Evolutionary conservation across 306 rosid species (phyloP).

Genomic region (Corylus heterophylla): DNA sequence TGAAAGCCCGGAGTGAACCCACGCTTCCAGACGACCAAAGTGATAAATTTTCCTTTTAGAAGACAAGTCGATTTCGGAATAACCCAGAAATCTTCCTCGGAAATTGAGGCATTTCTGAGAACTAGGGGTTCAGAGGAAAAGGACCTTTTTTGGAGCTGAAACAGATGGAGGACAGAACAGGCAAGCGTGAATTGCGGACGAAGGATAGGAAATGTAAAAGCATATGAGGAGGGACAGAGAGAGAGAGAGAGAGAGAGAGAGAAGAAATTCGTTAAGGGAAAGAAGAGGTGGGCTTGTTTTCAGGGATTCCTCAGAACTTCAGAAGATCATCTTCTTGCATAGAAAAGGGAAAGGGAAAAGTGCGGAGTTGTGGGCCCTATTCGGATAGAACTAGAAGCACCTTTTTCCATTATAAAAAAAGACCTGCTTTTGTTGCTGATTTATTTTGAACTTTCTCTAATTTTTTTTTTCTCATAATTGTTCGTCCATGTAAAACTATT

Average conservation of each 20-base stretch:
- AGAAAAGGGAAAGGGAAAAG: slow-evolving; percentile 36
- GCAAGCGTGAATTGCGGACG: slow-evolving; percentile 27
- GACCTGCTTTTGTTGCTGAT: slow-evolving; percentile 20
- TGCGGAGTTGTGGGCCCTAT: slow-evolving; percentile 39
- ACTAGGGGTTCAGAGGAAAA: slow-evolving; percentile 13
- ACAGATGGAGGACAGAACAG: slow-evolving; percentile 19
- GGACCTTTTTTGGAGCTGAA: slow-evolving; percentile 13
- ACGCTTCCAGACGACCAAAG: background rate
- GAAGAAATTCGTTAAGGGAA: slow-evolving; percentile 19
- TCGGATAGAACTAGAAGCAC: slow-evolving; percentile 32
- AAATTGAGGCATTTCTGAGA: background rate
- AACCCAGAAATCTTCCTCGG: background rate
- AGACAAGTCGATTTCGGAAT: background rate
- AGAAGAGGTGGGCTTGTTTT: slow-evolving; percentile 6
- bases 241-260: background rate
- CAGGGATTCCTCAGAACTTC: slow-evolving; percentile 36
- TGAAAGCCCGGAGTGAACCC: background rate
- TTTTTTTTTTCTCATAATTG: background rate
- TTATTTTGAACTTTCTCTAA: no score
- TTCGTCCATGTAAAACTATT: no score
- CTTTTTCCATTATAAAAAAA: slow-evolving; percentile 18
- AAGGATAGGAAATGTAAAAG: background rate
- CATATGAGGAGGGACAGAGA: background rate
- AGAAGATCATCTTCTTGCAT: slow-evolving; percentile 15
- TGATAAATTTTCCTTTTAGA: background rate